These are phyloP conservation scores for Russula compacta DNA, from an alignment of 768 basidiomycete species.

Conservation along the genomic window DNA sequence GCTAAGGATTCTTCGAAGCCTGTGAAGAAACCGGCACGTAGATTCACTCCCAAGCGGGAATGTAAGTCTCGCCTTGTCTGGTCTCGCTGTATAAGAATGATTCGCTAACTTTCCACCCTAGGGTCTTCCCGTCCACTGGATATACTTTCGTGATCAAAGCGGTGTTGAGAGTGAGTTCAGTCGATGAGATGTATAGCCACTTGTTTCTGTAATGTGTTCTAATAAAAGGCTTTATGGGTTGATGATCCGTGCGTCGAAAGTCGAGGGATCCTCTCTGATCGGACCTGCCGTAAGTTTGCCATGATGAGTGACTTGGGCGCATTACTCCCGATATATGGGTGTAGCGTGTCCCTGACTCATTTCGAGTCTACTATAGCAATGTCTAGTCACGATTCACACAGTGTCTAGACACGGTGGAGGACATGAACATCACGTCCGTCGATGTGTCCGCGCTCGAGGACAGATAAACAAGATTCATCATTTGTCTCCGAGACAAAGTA, in stretches of 20 bases:
- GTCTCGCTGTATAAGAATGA: not conserved
- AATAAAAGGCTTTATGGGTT: too few species aligned
- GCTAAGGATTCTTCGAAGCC: not conserved
- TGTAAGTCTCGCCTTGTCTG: not conserved
- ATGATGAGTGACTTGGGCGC: too few species aligned
- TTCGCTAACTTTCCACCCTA: not conserved
- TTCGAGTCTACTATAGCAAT: too few species aligned
- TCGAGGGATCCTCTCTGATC: not conserved
- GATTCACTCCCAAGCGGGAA: not conserved
- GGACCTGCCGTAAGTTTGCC: too few species aligned
- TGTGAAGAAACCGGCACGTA: not conserved
- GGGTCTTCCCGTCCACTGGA: slow-evolving; percentile 2
- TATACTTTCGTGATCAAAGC: not conserved
- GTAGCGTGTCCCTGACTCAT: too few species aligned
- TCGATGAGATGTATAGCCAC: not conserved
- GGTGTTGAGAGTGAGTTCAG: not conserved
- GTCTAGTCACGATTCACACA: too few species aligned
- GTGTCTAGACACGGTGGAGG: too few species aligned
- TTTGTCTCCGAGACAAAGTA: slow-evolving; percentile 63
- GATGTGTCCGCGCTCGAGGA: not conserved
- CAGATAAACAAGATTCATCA: slow-evolving; percentile 38
- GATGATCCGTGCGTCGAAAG: not conserved
- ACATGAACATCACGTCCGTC: too few species aligned
- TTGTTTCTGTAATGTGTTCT: not conserved
- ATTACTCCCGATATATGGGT: too few species aligned